Percentiles rank a stretch among this genome's conserved stretches.
Conservation (phyloP, 345 rosid genomes). For the Microthlaspi erraticum region DNA sequence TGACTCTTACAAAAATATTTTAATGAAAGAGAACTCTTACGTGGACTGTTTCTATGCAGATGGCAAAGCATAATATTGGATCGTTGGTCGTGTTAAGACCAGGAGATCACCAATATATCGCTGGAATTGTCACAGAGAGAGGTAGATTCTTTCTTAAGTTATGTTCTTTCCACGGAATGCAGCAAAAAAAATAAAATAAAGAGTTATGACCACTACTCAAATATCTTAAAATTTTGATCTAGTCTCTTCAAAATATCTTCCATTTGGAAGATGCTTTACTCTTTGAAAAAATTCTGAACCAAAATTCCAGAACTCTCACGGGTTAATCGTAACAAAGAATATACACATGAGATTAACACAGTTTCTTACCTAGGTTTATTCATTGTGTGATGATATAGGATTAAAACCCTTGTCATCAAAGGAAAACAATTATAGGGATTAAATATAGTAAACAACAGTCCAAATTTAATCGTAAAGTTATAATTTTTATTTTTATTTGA, state of each 20-base stretch:
- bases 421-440: not conserved
- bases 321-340: not conserved
- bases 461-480: not conserved
- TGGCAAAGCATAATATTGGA: slow-evolving; percentile 87
- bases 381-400: not conserved
- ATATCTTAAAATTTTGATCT: not conserved
- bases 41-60: slow-evolving; percentile 48
- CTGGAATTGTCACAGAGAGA: slow-evolving; percentile 93
- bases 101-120: slow-evolving; percentile 65
- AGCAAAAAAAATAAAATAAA: not conserved
- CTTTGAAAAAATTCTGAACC: no score
- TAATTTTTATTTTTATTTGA: not conserved
- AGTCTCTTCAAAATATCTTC: no score
- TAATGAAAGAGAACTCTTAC: not conserved
- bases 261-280: no score
- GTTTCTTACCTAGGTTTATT: not conserved
- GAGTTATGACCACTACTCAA: not conserved
- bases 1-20: no score
- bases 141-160: slow-evolving; percentile 46
- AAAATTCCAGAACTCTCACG: no score
- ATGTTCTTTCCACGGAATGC: not conserved
- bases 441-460: not conserved
- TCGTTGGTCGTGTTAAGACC: slow-evolving; percentile 88
- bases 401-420: not conserved
- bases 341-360: not conserved